Evolutionary conservation across 2,329 filamentous ascomycete genomes (phyloP).

Genomic region (Talaromyces funiculosus): DNA sequence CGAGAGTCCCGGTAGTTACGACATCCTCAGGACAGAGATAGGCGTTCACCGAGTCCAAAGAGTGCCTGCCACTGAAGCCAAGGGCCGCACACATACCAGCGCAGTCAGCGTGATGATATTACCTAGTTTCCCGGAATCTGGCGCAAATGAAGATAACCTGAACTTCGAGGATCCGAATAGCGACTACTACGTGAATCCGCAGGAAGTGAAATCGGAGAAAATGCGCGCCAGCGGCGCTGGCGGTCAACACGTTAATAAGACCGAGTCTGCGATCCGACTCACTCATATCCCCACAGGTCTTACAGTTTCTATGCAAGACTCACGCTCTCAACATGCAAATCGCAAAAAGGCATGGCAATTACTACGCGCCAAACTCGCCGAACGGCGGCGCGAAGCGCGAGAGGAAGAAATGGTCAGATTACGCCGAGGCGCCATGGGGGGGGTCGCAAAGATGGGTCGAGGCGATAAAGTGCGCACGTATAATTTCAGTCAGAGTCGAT

Average conservation of each 20-base stretch:
- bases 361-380: conserved; percentile 74
- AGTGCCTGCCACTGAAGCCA: conserved; percentile 83
- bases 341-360: conserved; percentile 81
- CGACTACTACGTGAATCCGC: conserved; percentile 82
- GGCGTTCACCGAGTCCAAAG: conserved; percentile 95
- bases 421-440: conserved; percentile 70
- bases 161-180: conserved; percentile 78
- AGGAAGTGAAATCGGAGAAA: conserved; percentile 77
- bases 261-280: conserved; percentile 87
- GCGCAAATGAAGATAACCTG: conserved; percentile 35
- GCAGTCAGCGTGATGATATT: conserved; percentile 89
- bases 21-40: conserved; percentile 74
- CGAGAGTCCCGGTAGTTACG: conserved; percentile 70
- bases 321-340: conserved; percentile 83
- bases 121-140: conserved; percentile 64
- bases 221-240: conserved; percentile 91
- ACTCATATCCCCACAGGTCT: conserved; percentile 85
- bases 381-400: conserved; percentile 70
- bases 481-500: conserved; percentile 71
- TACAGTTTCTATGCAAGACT: conserved; percentile 87
- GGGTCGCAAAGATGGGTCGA: conserved; percentile 72
- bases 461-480: conserved; percentile 94
- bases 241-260: conserved; percentile 97
- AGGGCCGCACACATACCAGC: conserved; percentile 87
- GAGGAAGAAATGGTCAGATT: conserved; percentile 73